phyloP scores from a whole-genome alignment of 2,329 filamentous ascomycete genomes.

The Colletotrichum tamarilloi region DNA sequence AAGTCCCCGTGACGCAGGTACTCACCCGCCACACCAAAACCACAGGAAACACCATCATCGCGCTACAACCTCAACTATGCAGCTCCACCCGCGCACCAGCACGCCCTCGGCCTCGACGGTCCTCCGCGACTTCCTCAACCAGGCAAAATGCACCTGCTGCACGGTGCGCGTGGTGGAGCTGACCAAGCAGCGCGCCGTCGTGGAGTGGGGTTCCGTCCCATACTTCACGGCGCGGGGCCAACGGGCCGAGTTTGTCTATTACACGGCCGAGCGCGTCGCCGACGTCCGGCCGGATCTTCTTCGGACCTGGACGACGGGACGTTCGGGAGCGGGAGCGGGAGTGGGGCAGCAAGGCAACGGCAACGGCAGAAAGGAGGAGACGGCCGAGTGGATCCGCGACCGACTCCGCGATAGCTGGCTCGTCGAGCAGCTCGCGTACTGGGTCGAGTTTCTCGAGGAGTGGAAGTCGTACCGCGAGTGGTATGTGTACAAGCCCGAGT shows the following conservation, averaged over 20 bases:
- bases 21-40: not conserved
- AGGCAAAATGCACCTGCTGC: constrained; percentile 34
- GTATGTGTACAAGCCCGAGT: constrained; percentile 34
- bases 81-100: constrained; percentile 35
- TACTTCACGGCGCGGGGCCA: constrained; percentile 36
- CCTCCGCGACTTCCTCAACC: constrained; percentile 31
- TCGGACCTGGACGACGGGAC: not conserved
- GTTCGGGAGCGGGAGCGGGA: not conserved
- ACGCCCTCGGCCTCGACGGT: constrained; percentile 31
- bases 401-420: constrained; percentile 36
- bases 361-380: not conserved
- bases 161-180: constrained; percentile 35
- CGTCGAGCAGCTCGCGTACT: constrained; percentile 37
- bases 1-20: not conserved
- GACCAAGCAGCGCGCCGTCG: constrained; percentile 32
- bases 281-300: constrained; percentile 35
- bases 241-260: constrained; percentile 34
- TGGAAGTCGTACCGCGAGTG: constrained; percentile 38
- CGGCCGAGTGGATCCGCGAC: constrained; percentile 28
- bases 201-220: constrained; percentile 34
- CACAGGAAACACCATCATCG: not conserved
- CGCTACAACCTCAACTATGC: constrained; percentile 15
- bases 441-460: constrained; percentile 36
- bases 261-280: constrained; percentile 30
- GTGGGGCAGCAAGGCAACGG: too few species aligned